Base-by-base conservation (phyloP, 2,329 filamentous ascomycete genomes). In the Monilinia polystroma region DNA sequence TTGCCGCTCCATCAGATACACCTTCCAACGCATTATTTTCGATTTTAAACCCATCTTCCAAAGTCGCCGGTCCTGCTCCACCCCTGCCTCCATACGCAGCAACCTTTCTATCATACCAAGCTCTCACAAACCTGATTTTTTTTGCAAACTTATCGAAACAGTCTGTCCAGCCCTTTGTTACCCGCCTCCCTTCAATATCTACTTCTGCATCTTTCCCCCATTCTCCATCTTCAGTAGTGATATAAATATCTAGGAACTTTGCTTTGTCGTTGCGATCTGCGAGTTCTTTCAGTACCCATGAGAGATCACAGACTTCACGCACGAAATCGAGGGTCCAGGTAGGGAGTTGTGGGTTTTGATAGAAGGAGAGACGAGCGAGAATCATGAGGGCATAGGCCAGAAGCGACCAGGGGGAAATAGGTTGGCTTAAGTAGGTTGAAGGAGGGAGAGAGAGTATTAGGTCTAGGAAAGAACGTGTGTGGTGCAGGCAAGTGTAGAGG, bases 111-210 rank as follows among this genome's bases (percentile, higher is more conserved):
- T 63, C 57, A 54, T 55, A 55, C 57, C 49, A 66, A 12, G 12
- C 41, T 26, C 2, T 63, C 12, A 63, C 57, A 8, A 54, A 32
- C 16, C 41, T 29, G 3, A 66, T 53, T 4, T 66, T 66, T 18
- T 38, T 26, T 12, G 64, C 64, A 47, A 60, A 66, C 47, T 62
- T 62, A 38, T 62, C 64, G n/a, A 66, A 45, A 29, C 64, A 53
- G 38, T 62, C 56, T 4, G 47, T 54, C 56, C 45, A 60, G 14
- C 56, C 49, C 32, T 32, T 38, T 32, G 14, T 53, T 11, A 49
- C 41, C 5, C 26, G n/a, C 26, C 14, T 45, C 18, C 52, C 53
- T 29, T 52, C n/a, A 7, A 5, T 26, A 23, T 23, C 56, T 3
- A 38, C 62, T n/a, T 35, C 41, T 8, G 32, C 47, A 35, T 66